Evolutionary conservation across 2,329 filamentous ascomycete genomes (phyloP), one percentile per base, ranked within the genome.

Genomic region (Capronia americana): DNA sequence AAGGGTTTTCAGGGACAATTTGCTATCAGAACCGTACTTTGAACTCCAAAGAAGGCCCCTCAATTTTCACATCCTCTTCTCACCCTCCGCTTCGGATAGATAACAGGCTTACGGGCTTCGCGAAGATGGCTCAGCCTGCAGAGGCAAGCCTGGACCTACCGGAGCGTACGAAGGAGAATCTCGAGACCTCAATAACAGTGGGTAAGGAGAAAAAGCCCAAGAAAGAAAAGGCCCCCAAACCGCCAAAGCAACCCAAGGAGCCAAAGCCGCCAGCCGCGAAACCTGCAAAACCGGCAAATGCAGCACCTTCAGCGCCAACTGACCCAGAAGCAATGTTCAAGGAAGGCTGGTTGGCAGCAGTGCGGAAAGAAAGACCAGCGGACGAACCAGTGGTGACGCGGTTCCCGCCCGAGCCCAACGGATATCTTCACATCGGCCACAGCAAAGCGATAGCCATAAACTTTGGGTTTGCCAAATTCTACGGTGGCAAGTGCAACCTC

Each of bases 391-490:
- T 83, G 20, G 72, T 89, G 57, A 93, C 90, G 3, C 87, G 91
- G 71, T 93, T 94, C 75, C 91, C 91, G 1, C 91, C 91, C 23
- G 91, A 94, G 79, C 95, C 95, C 56, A 98, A 98, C 77, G 95
- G 94, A 62, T 97, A 90, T 77, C 86, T 97, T 10, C 93, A 97
- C 76, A 91, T 98, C 72, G 94, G 94, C 23, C 95, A 98, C 77
- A 91, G 91, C 71, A 98, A 98, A 82, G 94, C 95, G 24, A 97
- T 98, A 77, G 90, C 92, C 0, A 88, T 98, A 78, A 97, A 98
- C 80, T 98, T 98, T 80, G 94, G 94, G 6, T 98, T 97, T 77
- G 94, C 95, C 14, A 88, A 87, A 75, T 88, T 89, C 75, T 91
- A 96, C 76, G 90, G 90, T 41, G 94, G 94, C 65, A 83, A 89